Base-by-base conservation (phyloP, 2,329 filamentous ascomycete genomes). In the Colletotrichum scovillei region DNA sequence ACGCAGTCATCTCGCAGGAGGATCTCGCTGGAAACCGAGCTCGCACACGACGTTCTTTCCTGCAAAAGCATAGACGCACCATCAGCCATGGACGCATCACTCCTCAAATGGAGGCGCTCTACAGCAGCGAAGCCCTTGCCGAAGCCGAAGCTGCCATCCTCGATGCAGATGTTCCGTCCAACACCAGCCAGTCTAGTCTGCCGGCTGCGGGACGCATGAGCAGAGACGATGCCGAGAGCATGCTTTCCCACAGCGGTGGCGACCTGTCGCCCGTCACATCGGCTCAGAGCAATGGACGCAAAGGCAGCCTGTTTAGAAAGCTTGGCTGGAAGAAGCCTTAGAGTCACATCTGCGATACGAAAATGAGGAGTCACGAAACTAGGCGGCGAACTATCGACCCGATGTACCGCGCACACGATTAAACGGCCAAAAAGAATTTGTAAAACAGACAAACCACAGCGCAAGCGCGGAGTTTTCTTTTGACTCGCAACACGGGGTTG, bases 1-100 rank as follows among this genome's bases (percentile, higher is more conserved):
- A 89, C 74, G 90, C 90, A 57, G 86, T 83, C 77, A 89, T 92
- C 72, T 86, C 86, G 52, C 85, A 88, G 67, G 86, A 88, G 66
- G 89, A 91, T 74, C 81, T 90, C 57, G 83, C 86, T 66, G 80
- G 86, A 1, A 80, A 81, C 28, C 82, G 81, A 62, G 79, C 82
- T 46, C 84, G 87, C 57, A 83, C 86, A 53, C 84, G 84, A 57
- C 85, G 84, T 30, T 85, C 85, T 2, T 85, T 89, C 75, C 78
- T 89, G 55, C 78, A 81, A 75, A 87, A 86, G 77, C 82, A 86
- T 77, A 86, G 84, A 76, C 83, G 83, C 42, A 87, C 86, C 22
- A 81, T 87, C 69, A 86, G 81, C 76, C 83, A 88, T 69, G 87
- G 87, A 64, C 81, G 82, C 72, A 84, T 88, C 75, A 80, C 80